Evolutionary conservation across 306 rosid species (phyloP), one percentile per base, ranked within the genome.

Genomic region (Benincasa hispida): DNA sequence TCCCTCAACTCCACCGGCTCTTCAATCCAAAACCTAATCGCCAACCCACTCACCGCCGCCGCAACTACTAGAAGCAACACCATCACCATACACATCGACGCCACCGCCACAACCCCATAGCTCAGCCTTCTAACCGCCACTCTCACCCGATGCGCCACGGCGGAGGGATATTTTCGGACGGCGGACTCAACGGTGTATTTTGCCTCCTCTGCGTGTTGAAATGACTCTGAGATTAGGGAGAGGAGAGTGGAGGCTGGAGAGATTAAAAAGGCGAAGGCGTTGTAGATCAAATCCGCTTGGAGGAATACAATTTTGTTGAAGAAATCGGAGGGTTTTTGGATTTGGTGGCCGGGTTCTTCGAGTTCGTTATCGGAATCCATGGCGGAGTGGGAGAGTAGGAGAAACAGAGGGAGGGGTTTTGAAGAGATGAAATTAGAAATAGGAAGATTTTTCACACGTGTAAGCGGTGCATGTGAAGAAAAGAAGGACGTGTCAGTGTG

Each of bases 21-120:
- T 69, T 90, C 96, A 24, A 87, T 89, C 91, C 87, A 88, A 5
- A 68, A n/a, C 51, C 78, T 74, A 48, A 93, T 91, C 83, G 87
- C 51, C 51, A 84, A 80, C 60, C 85, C 79, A 30, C 97, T 92
- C 47, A 88, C 42, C 5, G 81, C 42, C 24, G 45, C 35, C 35
- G 92, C 92, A 27, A 90, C 11, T 41, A 84, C 28, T 66, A 91
- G 72, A 76, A 86, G 79, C 74, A 66, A 74, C 3, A 73, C 1
- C 83, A 93, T 76, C 51, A 87, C 22, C 89, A 85, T 70, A 87
- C 89, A 85, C 39, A 83, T 87, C 75, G 81, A 77, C 0, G 87
- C 88, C 12, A 86, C 96, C 75, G 88, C 85, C 5, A 91, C 80
- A 6, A 85, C 12, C 27, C 92, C 89, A 47, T 77, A 83, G 12